Conservation (phyloP, 2,329 filamentous ascomycete species). For the Cladosporium sp. region DNA sequence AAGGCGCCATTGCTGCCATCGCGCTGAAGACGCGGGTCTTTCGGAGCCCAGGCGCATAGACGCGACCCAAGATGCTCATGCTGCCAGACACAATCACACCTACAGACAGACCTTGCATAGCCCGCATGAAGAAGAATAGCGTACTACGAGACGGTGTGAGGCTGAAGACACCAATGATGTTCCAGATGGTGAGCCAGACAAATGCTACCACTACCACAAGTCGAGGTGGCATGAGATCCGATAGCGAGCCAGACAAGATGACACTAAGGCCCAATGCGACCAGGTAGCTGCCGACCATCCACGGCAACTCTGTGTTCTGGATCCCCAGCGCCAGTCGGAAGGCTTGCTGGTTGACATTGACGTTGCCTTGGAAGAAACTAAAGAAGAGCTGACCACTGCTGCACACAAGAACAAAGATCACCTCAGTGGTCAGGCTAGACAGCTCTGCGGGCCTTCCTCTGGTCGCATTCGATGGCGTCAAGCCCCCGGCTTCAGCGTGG, state of each 20-base stretch:
- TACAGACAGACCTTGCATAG: conserved; percentile 36
- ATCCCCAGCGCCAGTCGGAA: conserved; percentile 37
- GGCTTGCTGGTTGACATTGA: conserved; percentile 37
- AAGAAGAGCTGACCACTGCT: conserved; percentile 42
- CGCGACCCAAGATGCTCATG: conserved; percentile 36
- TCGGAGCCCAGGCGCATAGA: conserved; percentile 36
- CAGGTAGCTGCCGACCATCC: conserved; percentile 41
- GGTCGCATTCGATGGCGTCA: not conserved
- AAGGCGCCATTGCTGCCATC: conserved; percentile 34
- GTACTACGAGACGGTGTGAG: conserved; percentile 33
- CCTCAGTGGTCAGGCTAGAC: conserved; percentile 36
- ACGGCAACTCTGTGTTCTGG: conserved; percentile 38
- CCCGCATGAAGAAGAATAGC: conserved; percentile 36
- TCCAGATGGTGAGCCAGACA: conserved; percentile 41
- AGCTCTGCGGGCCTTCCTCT: conserved; percentile 35
- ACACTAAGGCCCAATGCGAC: conserved; percentile 42
- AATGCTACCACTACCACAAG: conserved; percentile 41
- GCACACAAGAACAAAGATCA: conserved; percentile 40
- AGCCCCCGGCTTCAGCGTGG: not conserved
- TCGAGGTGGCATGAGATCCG: conserved; percentile 40
- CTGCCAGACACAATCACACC: conserved; percentile 34
- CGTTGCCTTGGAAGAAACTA: conserved; percentile 39
- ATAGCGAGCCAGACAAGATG: conserved; percentile 35
- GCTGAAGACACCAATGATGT: conserved; percentile 34
- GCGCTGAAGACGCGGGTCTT: conserved; percentile 36